phyloP scores from a whole-genome alignment of 768 basidiomycete genomes.

The Boletus vinaceobasis region DNA sequence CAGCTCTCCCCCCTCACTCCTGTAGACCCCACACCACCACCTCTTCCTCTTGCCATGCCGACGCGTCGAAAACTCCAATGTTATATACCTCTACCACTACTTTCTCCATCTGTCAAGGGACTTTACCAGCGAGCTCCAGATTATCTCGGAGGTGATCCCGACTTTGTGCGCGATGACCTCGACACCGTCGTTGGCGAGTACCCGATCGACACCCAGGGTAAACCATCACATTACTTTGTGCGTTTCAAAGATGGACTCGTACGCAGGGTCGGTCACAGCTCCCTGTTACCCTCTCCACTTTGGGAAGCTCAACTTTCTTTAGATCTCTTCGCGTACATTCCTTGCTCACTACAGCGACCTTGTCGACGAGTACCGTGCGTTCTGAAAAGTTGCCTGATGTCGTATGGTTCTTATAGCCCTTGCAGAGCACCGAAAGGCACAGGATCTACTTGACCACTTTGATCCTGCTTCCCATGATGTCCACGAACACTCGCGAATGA shows the following conservation, averaged over 20 bases:
- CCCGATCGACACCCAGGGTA: slow-evolving; percentile 24
- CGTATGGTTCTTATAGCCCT: slow-evolving; percentile 6
- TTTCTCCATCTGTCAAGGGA: slow-evolving; percentile 37
- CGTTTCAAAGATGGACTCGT: slow-evolving; percentile 55
- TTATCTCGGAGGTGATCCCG: slow-evolving; percentile 33
- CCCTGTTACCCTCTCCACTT: not conserved
- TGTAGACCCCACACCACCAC: slow-evolving; percentile 4
- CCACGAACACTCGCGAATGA: slow-evolving; percentile 57
- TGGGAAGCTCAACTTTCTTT: slow-evolving; percentile 2
- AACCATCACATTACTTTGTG: slow-evolving; percentile 57
- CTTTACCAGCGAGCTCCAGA: slow-evolving; percentile 40
- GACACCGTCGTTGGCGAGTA: slow-evolving; percentile 61
- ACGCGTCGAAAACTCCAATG: slow-evolving; percentile 16
- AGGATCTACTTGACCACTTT: slow-evolving; percentile 47
- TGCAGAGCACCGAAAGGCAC: slow-evolving; percentile 44
- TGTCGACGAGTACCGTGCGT: slow-evolving; percentile 56
- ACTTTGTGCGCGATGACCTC: slow-evolving; percentile 29
- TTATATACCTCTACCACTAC: slow-evolving; percentile 38
- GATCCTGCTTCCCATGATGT: slow-evolving; percentile 55
- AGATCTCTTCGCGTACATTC: slow-evolving; percentile 47
- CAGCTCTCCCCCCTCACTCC: slow-evolving; percentile 17
- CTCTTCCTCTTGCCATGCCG: not conserved
- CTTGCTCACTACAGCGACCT: slow-evolving; percentile 39
- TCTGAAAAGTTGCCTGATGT: not conserved
- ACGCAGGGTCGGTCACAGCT: slow-evolving; percentile 44